These are phyloP conservation scores for Amanita inopinata DNA, from an alignment of 768 basidiomycete species.

Conservation along the genomic window DNA sequence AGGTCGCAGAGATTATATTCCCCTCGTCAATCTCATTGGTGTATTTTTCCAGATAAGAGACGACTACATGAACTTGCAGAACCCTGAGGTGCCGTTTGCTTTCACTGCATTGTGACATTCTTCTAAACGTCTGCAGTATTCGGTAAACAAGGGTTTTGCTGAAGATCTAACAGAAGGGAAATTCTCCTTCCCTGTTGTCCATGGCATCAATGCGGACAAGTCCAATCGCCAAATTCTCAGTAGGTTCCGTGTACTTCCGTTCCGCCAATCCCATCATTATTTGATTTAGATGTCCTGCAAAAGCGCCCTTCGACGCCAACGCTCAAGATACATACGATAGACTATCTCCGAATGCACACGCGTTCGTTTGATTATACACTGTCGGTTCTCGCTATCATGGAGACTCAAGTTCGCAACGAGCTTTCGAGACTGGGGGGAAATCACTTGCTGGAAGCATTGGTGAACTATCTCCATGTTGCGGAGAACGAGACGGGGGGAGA, in stretches of 20 bases:
- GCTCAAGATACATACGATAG: conserved; percentile 71
- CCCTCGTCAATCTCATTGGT: conserved; percentile 88
- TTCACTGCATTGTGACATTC: background rate
- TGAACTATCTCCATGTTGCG: conserved; percentile 42
- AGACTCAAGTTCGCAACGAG: conserved; percentile 58
- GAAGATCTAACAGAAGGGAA: conserved; percentile 96
- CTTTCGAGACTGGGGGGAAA: conserved; percentile 76
- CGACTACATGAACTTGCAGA: conserved; percentile 93
- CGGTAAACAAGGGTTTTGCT: conserved; percentile 77
- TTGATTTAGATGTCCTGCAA: conserved; percentile 67
- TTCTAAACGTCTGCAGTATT: conserved; percentile 46
- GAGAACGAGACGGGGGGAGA: too few relatives aligned
- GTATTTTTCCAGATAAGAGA: conserved; percentile 97
- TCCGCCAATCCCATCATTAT: background rate
- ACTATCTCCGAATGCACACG: conserved; percentile 67
- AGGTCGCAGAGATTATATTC: conserved; percentile 68
- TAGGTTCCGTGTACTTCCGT: conserved; percentile 28
- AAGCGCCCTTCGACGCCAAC: conserved; percentile 78
- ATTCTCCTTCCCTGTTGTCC: conserved; percentile 93
- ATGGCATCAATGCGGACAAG: conserved; percentile 72
- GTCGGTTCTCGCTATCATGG: conserved; percentile 54
- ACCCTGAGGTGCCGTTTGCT: conserved; percentile 49
- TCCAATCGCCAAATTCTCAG: conserved; percentile 79
- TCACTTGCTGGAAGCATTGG: conserved; percentile 41
- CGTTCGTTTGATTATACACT: conserved; percentile 85